Percentiles rank a stretch among this genome's conserved stretches.
Conservation (phyloP, 495 filamentous ascomycete species). For the Aspergillus conjunctus region DNA sequence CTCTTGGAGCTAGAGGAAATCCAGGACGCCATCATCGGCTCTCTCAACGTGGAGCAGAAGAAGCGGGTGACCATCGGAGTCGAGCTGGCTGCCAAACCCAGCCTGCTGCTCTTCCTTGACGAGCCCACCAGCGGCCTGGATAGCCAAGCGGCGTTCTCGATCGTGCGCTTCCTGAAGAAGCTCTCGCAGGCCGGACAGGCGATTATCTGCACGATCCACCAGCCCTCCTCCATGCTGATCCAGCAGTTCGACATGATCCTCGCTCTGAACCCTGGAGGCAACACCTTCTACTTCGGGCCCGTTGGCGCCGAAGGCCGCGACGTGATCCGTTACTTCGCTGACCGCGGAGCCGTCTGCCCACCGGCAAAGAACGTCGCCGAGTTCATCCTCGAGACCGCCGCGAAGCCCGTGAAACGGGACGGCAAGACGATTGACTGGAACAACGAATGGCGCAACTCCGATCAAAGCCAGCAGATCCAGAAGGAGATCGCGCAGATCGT, state of each 20-base stretch:
- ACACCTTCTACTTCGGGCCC: conserved; percentile 74
- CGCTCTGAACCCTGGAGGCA: conserved; percentile 68
- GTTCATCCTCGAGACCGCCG: conserved; percentile 80
- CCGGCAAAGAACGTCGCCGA: conserved; percentile 77
- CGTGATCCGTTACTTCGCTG: conserved; percentile 68
- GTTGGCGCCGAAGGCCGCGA: conserved; percentile 64
- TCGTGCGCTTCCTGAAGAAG: conserved; percentile 83
- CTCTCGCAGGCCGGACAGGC: conserved; percentile 74
- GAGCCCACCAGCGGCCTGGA: conserved; percentile 85
- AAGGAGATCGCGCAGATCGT: conserved; percentile 64
- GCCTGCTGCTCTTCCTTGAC: conserved; percentile 77
- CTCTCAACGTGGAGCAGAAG: conserved; percentile 66
- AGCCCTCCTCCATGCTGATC: conserved; percentile 69
- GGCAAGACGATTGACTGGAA: conserved; percentile 66
- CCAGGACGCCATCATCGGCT: conserved; percentile 56
- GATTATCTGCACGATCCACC: conserved; percentile 83
- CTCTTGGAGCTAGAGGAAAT: conserved; percentile 59
- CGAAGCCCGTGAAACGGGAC: conserved; percentile 55
- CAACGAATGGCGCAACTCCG: conserved; percentile 68
- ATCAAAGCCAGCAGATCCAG: conserved; percentile 52
- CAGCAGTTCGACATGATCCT: conserved; percentile 78
- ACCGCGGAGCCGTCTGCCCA: conserved; percentile 61
- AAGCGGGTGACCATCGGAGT: conserved; percentile 88
- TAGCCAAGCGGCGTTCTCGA: conserved; percentile 84
- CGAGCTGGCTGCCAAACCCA: conserved; percentile 85